phyloP scores from a whole-genome alignment of 2,329 filamentous ascomycete species.

The Chlorencoelia australis region DNA sequence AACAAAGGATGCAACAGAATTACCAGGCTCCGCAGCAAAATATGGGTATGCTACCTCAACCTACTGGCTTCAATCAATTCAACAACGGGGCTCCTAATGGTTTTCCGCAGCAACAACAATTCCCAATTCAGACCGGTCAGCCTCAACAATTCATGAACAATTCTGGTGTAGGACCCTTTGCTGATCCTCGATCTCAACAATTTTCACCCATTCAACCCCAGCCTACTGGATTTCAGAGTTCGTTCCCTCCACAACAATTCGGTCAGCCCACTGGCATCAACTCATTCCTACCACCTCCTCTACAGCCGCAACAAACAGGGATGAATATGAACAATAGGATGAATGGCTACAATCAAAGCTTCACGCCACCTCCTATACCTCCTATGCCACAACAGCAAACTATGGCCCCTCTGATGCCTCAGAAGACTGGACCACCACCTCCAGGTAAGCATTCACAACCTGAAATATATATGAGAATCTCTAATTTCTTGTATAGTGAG shows the following conservation, averaged over 20 bases:
- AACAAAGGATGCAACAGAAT: constrained; percentile 46
- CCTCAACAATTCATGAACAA: constrained; percentile 29
- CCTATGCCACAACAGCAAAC: constrained; percentile 46
- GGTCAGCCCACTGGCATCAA: constrained; percentile 39
- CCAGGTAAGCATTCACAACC: constrained; percentile 30
- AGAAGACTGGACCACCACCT: constrained; percentile 78
- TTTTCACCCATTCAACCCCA: constrained; percentile 41
- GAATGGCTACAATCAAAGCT: constrained; percentile 37
- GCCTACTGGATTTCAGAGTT: constrained; percentile 37
- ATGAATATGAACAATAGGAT: constrained; percentile 40
- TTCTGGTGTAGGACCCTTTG: constrained; percentile 40
- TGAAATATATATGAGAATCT: background rate
- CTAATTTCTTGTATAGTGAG: constrained; percentile 40
- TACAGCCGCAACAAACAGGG: constrained; percentile 51
- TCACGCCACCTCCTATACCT: constrained; percentile 34
- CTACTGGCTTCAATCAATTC: constrained; percentile 33
- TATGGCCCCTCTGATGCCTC: constrained; percentile 56
- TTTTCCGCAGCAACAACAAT: constrained; percentile 14
- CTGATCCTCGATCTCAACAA: constrained; percentile 45
- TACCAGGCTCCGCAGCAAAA: constrained; percentile 49
- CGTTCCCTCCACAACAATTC: constrained; percentile 30
- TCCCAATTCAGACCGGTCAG: constrained; percentile 20
- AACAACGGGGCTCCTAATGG: constrained; percentile 13
- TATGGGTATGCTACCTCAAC: constrained; percentile 26
- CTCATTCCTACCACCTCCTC: constrained; percentile 45